A percentile compares a stretch with the other conserved stretches of the same genome.
Evolutionary conservation across 2,329 filamentous ascomycete species (phyloP).

Genomic region (Mariannaea sp.): DNA sequence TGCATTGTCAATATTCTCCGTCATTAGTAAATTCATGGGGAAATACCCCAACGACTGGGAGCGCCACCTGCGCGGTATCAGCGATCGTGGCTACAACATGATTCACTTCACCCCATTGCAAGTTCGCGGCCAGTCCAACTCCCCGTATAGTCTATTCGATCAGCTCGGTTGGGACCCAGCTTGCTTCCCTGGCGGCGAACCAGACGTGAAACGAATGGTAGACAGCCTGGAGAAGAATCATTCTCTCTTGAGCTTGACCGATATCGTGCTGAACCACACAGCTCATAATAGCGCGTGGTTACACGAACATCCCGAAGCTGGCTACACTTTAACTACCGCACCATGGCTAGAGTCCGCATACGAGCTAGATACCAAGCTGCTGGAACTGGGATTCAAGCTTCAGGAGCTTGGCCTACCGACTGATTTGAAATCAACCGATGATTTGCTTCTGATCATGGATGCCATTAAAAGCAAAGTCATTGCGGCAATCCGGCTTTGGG

Average conservation of each 20-base stretch:
- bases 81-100: conserved; percentile 96
- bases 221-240: conserved; percentile 82
- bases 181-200: conserved; percentile 83
- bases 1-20: conserved; percentile 87
- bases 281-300: conserved; percentile 96
- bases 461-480: conserved; percentile 82
- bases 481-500: conserved; percentile 80
- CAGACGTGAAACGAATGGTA: conserved; percentile 78
- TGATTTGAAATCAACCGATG: conserved; percentile 69
- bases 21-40: conserved; percentile 98
- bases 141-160: conserved; percentile 94
- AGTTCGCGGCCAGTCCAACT: conserved; percentile 86
- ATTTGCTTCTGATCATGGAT: conserved; percentile 81
- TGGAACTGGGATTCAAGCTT: conserved; percentile 81
- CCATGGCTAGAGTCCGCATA: conserved; percentile 74
- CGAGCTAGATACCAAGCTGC: conserved; percentile 62
- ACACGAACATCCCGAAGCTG: conserved; percentile 89
- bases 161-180: conserved; percentile 84
- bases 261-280: conserved; percentile 98
- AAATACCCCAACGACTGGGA: conserved; percentile 90
- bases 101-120: conserved; percentile 97
- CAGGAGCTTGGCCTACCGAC: conserved; percentile 74
- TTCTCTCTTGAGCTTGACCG: conserved; percentile 84
- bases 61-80: conserved; percentile 84
- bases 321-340: conserved; percentile 91